A percentile compares a stretch with the other conserved stretches of the same genome.
These are phyloP conservation scores for Adansonia rubrostipa DNA, from an alignment of 441 rosid species.

Conservation along the genomic window DNA sequence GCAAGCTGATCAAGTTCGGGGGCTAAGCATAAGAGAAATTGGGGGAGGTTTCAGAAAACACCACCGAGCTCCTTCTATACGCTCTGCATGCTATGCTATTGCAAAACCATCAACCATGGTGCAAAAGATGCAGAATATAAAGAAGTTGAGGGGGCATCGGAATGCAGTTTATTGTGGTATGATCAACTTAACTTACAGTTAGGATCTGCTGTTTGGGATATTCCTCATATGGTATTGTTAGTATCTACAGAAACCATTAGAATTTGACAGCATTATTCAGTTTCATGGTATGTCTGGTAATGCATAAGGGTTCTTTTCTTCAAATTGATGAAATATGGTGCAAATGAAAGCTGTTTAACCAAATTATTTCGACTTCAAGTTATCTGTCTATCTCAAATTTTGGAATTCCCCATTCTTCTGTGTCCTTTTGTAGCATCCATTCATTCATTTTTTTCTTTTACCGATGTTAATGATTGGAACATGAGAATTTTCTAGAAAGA, in stretches of 20 bases:
- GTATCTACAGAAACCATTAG: conserved; percentile 13
- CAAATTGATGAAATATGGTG: neutral
- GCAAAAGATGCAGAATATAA: conserved; percentile 78
- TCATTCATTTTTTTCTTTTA: neutral
- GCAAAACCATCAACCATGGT: conserved; percentile 83
- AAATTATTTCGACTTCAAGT: neutral
- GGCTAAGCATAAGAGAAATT: conserved; percentile 78
- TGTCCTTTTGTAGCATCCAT: neutral
- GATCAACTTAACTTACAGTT: conserved; percentile 34
- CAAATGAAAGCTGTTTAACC: neutral
- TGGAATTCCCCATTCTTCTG: neutral
- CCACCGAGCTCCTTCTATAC: conserved; percentile 80
- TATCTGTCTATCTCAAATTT: conserved; percentile 11
- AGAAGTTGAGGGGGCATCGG: conserved; percentile 79
- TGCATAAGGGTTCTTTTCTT: neutral
- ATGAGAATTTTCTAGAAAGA: neutral
- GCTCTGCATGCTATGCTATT: conserved; percentile 76
- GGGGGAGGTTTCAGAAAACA: conserved; percentile 83
- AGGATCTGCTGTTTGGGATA: conserved; percentile 13
- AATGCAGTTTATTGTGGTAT: conserved; percentile 88
- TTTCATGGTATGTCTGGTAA: neutral
- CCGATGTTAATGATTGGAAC: conserved; percentile 10
- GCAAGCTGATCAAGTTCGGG: conserved; percentile 82
- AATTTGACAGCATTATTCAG: neutral
- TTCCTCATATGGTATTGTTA: neutral